Base-by-base conservation (phyloP, 805 yeast species). In the Candida sakaeoensis region DNA sequence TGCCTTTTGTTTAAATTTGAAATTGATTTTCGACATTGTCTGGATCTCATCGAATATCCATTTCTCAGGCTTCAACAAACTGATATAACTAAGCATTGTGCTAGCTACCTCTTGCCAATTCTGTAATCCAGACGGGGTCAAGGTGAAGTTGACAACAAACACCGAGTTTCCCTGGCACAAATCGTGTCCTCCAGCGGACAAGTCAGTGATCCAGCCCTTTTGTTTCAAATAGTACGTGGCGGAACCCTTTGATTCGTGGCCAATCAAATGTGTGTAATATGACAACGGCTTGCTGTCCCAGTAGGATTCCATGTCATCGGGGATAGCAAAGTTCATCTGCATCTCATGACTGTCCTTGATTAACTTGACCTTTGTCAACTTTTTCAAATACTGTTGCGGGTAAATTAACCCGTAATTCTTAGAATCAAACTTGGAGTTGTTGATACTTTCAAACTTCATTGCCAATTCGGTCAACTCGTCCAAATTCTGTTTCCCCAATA, bases 211-310 rank as follows among this genome's bases (percentile, higher is more conserved):
- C 88, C 90, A 85, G 10, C 90, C 85, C 41, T 54, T 55, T 47
- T 74, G 66, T 61, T 88, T 91, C 48, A 91, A 74, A 47, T 71
- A 74, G 41, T 80, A 75, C 25, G 88, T 68, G 14, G 91, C 58
- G 2, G 96, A 88, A 2, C 98, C 98, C 36, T 81, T 72, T 35
- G 93, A 85, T 64, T 91, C 99, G 60, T 91, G 98, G 29, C 98
- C 98, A 35, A 91, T 65, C 39, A 93, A 68, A 58, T 93, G 97
- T 15, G 90, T 77, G 48, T 68, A 74, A 60, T 88, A 85, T 41
- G 73, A 77, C 5, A 77, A 72, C 0, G 97, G 95, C 49, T 79
- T 79, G 17, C 74, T 72, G 39, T 75, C 74, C 85, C 90, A 85
- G 16, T 58, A 45, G 37, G 65, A 58, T 18, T 74, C 75, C 37